Base-by-base conservation (phyloP, 768 basidiomycete genomes). In the Calocybe cyanea region DNA sequence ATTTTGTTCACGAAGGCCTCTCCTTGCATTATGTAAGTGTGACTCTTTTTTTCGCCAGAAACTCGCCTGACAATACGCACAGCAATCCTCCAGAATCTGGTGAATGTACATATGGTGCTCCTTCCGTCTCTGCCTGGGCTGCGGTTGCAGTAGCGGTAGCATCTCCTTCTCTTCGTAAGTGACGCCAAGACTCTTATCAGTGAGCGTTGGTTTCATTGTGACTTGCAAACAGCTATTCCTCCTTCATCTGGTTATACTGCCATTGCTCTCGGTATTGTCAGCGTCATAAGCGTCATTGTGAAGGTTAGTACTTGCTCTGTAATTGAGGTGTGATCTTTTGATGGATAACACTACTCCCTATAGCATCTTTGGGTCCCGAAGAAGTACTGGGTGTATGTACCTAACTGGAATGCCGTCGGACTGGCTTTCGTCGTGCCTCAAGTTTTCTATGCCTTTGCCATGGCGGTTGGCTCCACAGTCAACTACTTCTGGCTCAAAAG, bases 1-100 rank as follows among this genome's bases (percentile, higher is more conserved):
- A 66, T 83, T 48, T 67, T 84, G 36, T 83, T 84, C 70, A 76
- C 75, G 40, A 79, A 73, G 48, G 78, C 80, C 11, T 68, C 75
- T 13, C 79, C 81, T 25, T 85, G 80, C 56, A 85, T 85, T 59
- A 64, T 75, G 69, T 72, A 52, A 35, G 70, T 59, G 13, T 4
- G 13, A 9, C 20, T 31, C 18, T 28, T 40, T 38, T 17, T 2
- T 25, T 42, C 25, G 30, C 34, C 14, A 34, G 33, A 21, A 31
- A 28, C 10, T 31, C 13, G 34, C 18, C 38, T 50, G 21, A 42
- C 17, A 7, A 34, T 15, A 34, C 21, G 18, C 14, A 37, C 38
- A 69, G 65, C 24, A 50, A 63, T 30, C 59, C 59, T 31, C 56
- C 59, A n/a, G 57, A 46, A 3, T 53, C 61, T 25, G 57, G 55